Percentiles rank a stretch among this genome's conserved stretches.
Evolutionary conservation across 2,329 filamentous ascomycete species (phyloP).

Genomic region (Helotiales sp.): DNA sequence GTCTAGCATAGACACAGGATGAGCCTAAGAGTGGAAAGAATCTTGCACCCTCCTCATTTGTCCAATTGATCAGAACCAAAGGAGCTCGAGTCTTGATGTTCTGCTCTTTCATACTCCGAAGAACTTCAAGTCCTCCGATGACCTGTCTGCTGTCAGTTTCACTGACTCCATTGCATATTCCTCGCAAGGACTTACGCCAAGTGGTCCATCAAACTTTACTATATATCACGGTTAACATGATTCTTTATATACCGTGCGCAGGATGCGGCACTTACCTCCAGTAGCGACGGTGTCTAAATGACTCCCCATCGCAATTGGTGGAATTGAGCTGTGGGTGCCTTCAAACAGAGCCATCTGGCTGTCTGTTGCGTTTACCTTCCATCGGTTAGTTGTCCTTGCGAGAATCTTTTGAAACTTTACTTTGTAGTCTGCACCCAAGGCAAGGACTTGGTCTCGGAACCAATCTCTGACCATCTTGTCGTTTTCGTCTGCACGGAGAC

Average conservation of each 20-base stretch:
- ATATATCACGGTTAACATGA: neutral
- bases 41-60: constrained; percentile 70
- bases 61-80: constrained; percentile 45
- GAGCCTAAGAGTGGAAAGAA: constrained; percentile 68
- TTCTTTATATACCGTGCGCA: neutral
- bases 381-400: no score
- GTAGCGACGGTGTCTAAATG: constrained; percentile 65
- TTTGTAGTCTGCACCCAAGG: constrained; percentile 7
- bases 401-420: no score
- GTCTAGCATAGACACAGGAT: constrained; percentile 69
- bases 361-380: constrained; percentile 61
- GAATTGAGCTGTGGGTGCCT: constrained; percentile 53
- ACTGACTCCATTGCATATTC: neutral
- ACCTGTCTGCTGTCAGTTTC: neutral
- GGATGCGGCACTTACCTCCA: constrained; percentile 31
- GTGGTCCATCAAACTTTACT: constrained; percentile 70
- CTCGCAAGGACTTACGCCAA: constrained; percentile 59
- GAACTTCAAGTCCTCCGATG: constrained; percentile 61
- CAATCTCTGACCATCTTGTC: constrained; percentile 73
- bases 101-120: constrained; percentile 69
- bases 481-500: constrained; percentile 56
- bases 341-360: constrained; percentile 75
- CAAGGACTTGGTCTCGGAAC: constrained; percentile 64
- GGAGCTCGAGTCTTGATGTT: constrained; percentile 67
- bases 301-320: constrained; percentile 67